Base-by-base conservation (phyloP, 1,139 yeast genomes). In the Debaryomyces sp. region DNA sequence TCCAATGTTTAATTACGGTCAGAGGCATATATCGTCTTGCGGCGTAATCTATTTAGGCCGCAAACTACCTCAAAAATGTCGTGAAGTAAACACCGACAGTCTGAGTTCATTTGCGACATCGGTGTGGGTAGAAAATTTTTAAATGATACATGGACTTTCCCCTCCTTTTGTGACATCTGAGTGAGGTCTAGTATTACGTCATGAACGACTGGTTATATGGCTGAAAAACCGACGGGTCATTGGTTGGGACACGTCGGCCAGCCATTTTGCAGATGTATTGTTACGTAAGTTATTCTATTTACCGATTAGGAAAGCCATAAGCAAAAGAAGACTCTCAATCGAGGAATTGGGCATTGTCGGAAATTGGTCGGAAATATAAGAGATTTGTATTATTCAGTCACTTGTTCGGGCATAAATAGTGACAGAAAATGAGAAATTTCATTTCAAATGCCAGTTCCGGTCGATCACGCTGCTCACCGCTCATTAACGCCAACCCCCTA, bases 401-500 rank as follows among this genome's bases (percentile, higher is more conserved):
- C 34, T 30, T 10, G 24, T 17, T 10, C n/a, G 6, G 24, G 10
- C 33, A 12, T 6, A 15, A 13, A 10, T 12, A 1, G 26, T 9
- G 21, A 6, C 42, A 24, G 30, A 29, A 26, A 10, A 13, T 10
- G 36, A 12, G 12, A 30, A 41, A 27, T 30, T 29, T 29, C 29
- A n/a, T 29, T 9, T 30, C 22, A 2, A 17, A 5, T 5, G 34
- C 21, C 12, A 41, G 2, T n/a, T 41, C 43, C 43, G 43, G 43
- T 41, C 43, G 43, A 41, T 41, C 43, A 41, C 43, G 43, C 43
- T 30, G 43, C 37, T 27, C 30, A 27, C 23, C 43, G 30, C 43
- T 27, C 32, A 30, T 22, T 18, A 32, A 13, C 32, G 43, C 36
- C 43, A 30, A 29, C 35, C 43, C 43, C 42, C 42, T 26, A 37